Evolutionary conservation across 257 asterid genomes (phyloP).

Genomic region (Solanum commersonii): DNA sequence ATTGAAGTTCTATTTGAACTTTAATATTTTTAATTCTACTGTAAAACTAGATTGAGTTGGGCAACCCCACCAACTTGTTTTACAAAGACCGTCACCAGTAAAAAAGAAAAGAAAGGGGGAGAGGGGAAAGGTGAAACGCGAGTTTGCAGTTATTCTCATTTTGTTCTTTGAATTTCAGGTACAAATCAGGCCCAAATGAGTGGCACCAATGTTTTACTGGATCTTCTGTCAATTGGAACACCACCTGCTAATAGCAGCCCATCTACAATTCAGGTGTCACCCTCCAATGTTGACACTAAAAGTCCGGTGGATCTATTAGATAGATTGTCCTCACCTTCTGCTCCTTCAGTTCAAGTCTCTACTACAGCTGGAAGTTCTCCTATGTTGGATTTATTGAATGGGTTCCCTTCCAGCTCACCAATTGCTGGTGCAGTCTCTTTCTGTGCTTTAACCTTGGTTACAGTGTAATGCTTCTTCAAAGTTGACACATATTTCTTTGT

Average conservation of each 20-base stretch:
- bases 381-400: conserved; percentile 78
- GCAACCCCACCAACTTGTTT: neutral
- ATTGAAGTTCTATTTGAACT: neutral
- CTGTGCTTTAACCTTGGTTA: neutral
- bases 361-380: conserved; percentile 54
- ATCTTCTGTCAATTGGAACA: conserved; percentile 84
- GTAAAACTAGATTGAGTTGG: neutral
- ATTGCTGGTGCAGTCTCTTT: conserved; percentile 39
- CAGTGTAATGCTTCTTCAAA: conserved; percentile 1
- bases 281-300: conserved; percentile 40
- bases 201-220: conserved; percentile 65
- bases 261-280: conserved; percentile 36
- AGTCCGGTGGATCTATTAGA: conserved; percentile 41
- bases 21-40: neutral
- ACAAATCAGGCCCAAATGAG: conserved; percentile 42
- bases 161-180: conserved; percentile 31
- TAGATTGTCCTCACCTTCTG: conserved; percentile 44
- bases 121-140: neutral
- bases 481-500: conserved; percentile 3
- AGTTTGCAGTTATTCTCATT: neutral
- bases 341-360: conserved; percentile 28
- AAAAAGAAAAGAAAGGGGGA: neutral
- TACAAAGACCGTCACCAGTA: neutral
- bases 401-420: conserved; percentile 50
- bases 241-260: conserved; percentile 52